Conservation (phyloP, 192 early-diverging fungal species). For the Diversispora eburnea region DNA sequence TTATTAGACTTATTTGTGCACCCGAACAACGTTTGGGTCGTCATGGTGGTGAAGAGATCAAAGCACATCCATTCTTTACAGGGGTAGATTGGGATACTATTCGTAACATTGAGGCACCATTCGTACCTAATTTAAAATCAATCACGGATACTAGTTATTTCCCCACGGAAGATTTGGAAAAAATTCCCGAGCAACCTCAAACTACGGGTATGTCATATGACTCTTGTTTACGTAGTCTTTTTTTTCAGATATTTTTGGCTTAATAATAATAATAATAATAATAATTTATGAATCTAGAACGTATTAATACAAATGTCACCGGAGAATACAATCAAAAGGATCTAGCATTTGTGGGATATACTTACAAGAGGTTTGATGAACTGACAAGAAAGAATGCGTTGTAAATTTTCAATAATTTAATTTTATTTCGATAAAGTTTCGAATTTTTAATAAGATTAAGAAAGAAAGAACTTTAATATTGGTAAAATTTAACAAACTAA, state of each 20-base stretch:
- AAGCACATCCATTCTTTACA: slow-evolving; percentile 91
- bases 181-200: slow-evolving; percentile 55
- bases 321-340: slow-evolving; percentile 72
- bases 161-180: slow-evolving; percentile 87
- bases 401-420: slow-evolving; percentile 28
- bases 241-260: slow-evolving; percentile 24
- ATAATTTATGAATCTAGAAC: slow-evolving; percentile 1
- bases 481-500: too few species aligned
- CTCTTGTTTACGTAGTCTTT: not conserved
- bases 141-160: slow-evolving; percentile 99
- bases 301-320: slow-evolving; percentile 14
- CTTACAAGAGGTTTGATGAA: slow-evolving; percentile 91
- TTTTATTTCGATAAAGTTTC: not conserved
- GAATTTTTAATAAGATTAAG: too few species aligned
- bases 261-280: not conserved
- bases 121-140: slow-evolving; percentile 84
- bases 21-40: slow-evolving; percentile 79
- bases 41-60: slow-evolving; percentile 79
- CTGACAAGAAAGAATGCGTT: slow-evolving; percentile 69
- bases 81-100: slow-evolving; percentile 90
- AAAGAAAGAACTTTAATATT: too few species aligned
- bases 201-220: slow-evolving; percentile 5
- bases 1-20: slow-evolving; percentile 76
- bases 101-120: slow-evolving; percentile 79
- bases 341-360: slow-evolving; percentile 98